Evolutionary conservation across 495 filamentous ascomycete genomes (phyloP), one percentile per base, ranked within the genome.

Genomic region (Hyaloscypha finlandica): DNA sequence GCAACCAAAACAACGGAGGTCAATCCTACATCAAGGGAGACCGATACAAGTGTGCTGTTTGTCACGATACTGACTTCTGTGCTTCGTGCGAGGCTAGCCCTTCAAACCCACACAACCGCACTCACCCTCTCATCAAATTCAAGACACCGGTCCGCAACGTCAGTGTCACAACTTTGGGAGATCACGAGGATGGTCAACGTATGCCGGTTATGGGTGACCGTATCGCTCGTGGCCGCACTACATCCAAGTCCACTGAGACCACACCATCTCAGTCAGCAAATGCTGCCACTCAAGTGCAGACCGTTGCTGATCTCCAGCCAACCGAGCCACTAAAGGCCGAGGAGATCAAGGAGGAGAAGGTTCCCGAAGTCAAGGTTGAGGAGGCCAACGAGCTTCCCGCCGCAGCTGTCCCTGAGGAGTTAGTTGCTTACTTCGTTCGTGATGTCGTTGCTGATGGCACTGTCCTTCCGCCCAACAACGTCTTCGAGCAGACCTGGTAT

Each of bases 31-130:
- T 99, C 69, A 80, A 80, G 35, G 96, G 95, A 20, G 84, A 90
- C 69, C 89, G 95, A 65, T 99, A 94, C 84, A 98, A 98, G 86
- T 99, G 95, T 75, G 92, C 96, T 65, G 90, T 99, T 61, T 99
- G 95, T 80, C 86, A 95, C 74, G 96, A 99, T 76, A 91, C 89
- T 39, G 96, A 99, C 74, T 97, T 98, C 84, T 99, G 95, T 76
- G 93, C 90, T 69, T 90, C 85, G 73, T 99, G 95, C 79, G 95
- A 99, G 79, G 91, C 94, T 31, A 85, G 86, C 69, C 96, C 96
- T 6, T 82, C 81, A 60, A 93, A 96, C 77, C 78, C 77, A 8
- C 95, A 99, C 81, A 98, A 98, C 81, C 86, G 86, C 70, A 97
- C 95, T 19, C 95, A 99, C 74, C 95, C 95, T 6, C 80, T 98